Conservation (phyloP, 345 rosid genomes). For the Arabis alpina region DNA sequence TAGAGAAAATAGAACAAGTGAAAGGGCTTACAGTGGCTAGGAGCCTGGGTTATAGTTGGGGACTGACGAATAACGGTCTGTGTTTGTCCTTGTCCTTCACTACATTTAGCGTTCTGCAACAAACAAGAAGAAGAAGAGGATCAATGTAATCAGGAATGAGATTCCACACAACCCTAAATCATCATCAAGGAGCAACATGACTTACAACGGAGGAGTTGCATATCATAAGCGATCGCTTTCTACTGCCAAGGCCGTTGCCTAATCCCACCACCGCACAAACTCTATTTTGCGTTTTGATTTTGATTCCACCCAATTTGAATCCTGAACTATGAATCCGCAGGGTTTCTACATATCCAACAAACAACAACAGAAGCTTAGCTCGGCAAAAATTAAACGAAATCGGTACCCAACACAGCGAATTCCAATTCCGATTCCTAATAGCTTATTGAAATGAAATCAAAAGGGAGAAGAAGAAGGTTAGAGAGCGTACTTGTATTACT, state of each 20-base stretch:
- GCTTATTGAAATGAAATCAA: not conserved
- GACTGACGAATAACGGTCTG: slow-evolving; percentile 78
- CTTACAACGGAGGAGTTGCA: slow-evolving; percentile 51
- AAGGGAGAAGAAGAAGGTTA: not conserved
- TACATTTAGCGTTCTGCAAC: slow-evolving; percentile 69
- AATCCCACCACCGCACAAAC: slow-evolving; percentile 40
- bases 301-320: slow-evolving; percentile 15
- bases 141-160: not conserved
- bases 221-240: slow-evolving; percentile 41
- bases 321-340: not conserved
- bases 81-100: slow-evolving; percentile 89
- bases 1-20: not conserved
- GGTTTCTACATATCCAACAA: slow-evolving; percentile 9
- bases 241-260: slow-evolving; percentile 14
- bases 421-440: not conserved
- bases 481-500: slow-evolving; percentile 24
- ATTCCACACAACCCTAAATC: slow-evolving; percentile 12
- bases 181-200: not conserved
- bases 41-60: slow-evolving; percentile 89
- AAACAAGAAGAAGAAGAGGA: slow-evolving; percentile 17
- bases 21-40: slow-evolving; percentile 61
- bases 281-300: slow-evolving; percentile 9
- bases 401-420: not conserved
- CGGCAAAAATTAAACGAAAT: not conserved
- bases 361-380: not conserved